Base-by-base conservation (phyloP, 805 yeast genomes). In the Yueomyces sinensis region DNA sequence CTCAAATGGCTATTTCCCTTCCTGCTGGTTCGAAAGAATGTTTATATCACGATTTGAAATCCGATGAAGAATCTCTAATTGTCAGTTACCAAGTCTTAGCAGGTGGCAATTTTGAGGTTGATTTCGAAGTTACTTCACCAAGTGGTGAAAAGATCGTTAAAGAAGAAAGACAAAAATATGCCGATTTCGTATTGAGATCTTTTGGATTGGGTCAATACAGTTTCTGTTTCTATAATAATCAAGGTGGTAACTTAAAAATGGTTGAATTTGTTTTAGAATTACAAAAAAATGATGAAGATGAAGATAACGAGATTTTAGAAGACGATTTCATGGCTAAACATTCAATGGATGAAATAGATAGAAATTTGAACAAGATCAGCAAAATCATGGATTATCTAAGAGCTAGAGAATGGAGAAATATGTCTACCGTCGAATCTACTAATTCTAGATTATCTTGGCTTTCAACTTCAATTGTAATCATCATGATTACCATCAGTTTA, bases 331-430 rank as follows among this genome's bases (percentile, higher is more conserved):
- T 65, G 45, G 66, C 76, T 57, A 69, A 69, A 47, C 59, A 58
- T 35, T 68, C 79, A 9, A 65, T 73, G 32, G 68, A 67, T 38
- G 73, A 68, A 52, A 74, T 75, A 45, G 77, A 72, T 47, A 57
- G 65, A 45, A 75, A 72, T 52, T 61, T 74, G 49, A 72, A 68
- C 44, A 74, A 70, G 41, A 68, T 74, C 42, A 67, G 63, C 44
- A 70, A 68, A 52, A 62, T 73, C 60, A 63, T 89, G 59, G 83
- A 80, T 51, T 84, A 91, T 59, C 76, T 89, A 63, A 84, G 86
- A 66, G 86, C 96, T 14, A 81, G 99, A 66, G 94, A 87, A 66
- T 81, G 83, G 73, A 77, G 99, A 67, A 91, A 91, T 63, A 91
- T 86, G 72, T 81, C 89, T 33, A 83, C 95, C 30, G 95, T 83